phyloP scores from a whole-genome alignment of 805 yeast species.

The Candida pseudoglaebosa region DNA sequence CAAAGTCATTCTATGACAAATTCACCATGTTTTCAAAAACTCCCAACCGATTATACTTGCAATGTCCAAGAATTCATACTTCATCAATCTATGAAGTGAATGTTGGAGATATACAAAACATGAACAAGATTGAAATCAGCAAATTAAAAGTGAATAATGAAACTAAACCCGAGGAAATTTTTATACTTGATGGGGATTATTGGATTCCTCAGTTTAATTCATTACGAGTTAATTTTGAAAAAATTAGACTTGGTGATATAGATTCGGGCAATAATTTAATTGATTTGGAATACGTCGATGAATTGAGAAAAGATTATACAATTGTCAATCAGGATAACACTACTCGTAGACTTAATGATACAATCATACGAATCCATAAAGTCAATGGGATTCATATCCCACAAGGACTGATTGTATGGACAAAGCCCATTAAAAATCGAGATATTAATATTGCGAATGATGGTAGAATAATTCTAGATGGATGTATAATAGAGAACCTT shows the following conservation, averaged over 20 bases:
- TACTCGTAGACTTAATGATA: slow-evolving; percentile 7
- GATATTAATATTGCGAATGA: slow-evolving; percentile 16
- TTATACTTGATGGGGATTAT: slow-evolving; percentile 22
- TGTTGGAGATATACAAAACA: slow-evolving; percentile 25
- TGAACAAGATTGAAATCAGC: slow-evolving; percentile 22
- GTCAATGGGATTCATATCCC: slow-evolving; percentile 31
- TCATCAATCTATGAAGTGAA: slow-evolving; percentile 22
- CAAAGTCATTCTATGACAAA: slow-evolving; percentile 21
- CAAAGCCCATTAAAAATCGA: slow-evolving; percentile 18
- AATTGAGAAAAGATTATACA: background rate
- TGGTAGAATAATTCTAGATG: slow-evolving; percentile 23
- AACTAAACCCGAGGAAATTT: slow-evolving; percentile 10
- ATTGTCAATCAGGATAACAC: slow-evolving; percentile 5
- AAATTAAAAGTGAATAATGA: slow-evolving; percentile 16
- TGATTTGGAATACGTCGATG: slow-evolving; percentile 20
- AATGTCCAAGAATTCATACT: slow-evolving; percentile 22
- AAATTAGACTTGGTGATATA: slow-evolving; percentile 32
- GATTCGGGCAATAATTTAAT: slow-evolving; percentile 38
- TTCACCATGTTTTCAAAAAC: slow-evolving; percentile 20
- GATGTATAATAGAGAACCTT: slow-evolving; percentile 29
- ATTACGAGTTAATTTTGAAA: slow-evolving; percentile 45
- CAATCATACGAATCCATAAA: slow-evolving; percentile 23
- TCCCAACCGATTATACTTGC: slow-evolving; percentile 27
- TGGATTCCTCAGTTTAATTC: slow-evolving; percentile 41
- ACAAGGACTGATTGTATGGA: slow-evolving; percentile 26